Percentiles rank a stretch among this genome's conserved stretches.
phyloP scores from a whole-genome alignment of 2,329 filamentous ascomycete genomes.

The Aspergillus sp. region DNA sequence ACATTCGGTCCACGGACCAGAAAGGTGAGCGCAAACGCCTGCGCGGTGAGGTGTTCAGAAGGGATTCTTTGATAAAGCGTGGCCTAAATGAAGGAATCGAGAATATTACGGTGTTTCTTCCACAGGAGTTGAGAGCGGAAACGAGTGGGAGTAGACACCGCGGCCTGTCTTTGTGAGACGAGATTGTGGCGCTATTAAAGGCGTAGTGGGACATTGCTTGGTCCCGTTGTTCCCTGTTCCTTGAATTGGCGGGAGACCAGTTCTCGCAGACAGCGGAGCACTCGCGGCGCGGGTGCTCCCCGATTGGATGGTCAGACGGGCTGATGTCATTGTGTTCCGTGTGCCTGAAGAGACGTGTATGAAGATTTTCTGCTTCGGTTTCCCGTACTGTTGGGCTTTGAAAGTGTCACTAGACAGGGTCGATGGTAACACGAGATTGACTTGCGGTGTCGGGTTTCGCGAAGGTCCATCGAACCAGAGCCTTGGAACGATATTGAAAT shows the following conservation, averaged over 20 bases:
- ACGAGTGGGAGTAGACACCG: neutral
- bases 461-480: neutral
- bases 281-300: neutral
- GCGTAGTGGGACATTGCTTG: neutral
- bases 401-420: neutral
- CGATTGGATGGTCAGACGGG: neutral
- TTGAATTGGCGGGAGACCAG: neutral
- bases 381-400: neutral
- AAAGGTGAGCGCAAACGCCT: neutral
- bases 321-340: slow-evolving; percentile 12
- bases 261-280: neutral
- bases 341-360: neutral
- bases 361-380: neutral
- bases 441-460: neutral
- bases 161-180: neutral
- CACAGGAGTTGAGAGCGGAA: neutral
- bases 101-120: neutral
- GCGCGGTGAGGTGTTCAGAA: neutral
- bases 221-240: neutral
- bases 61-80: too few relatives aligned
- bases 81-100: neutral
- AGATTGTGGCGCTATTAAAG: neutral
- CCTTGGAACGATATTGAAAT: neutral
- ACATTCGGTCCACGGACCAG: neutral
- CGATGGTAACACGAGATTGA: neutral